These are phyloP conservation scores for Trichoderma sp. DNA, from an alignment of 2,329 filamentous ascomycete genomes.

Conservation along the genomic window DNA sequence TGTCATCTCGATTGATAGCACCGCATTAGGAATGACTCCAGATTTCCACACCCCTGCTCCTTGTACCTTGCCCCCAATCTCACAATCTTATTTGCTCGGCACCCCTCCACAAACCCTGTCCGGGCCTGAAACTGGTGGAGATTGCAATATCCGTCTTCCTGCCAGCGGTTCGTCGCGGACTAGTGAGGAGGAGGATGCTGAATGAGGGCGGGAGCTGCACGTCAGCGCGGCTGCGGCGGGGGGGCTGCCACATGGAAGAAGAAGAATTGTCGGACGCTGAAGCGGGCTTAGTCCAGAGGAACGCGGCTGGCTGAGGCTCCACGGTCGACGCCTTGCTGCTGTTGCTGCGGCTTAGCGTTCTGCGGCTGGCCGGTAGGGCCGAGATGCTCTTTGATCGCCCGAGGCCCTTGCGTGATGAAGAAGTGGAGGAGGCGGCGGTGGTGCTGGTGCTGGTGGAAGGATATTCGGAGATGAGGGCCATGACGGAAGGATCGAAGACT, in stretches of 20 bases:
- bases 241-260: background rate
- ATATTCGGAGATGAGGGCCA: conserved; percentile 19
- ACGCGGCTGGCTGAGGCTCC: conserved; percentile 16
- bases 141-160: background rate
- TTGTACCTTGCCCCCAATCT: background rate
- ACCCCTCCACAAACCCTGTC: background rate
- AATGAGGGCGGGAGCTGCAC: background rate
- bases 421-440: background rate
- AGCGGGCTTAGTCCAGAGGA: conserved; percentile 7
- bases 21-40: conserved; percentile 1
- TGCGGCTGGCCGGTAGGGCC: conserved; percentile 3
- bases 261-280: background rate
- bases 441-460: background rate
- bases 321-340: background rate
- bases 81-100: background rate
- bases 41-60: background rate
- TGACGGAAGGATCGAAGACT: conserved; percentile 22
- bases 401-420: background rate
- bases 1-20: conserved; percentile 16
- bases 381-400: conserved; percentile 19
- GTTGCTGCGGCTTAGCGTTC: background rate
- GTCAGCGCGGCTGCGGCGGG: background rate
- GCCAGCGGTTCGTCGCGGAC: background rate
- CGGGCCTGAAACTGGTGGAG: background rate
- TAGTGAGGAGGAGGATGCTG: background rate